Percentiles rank a stretch among this genome's conserved stretches.
Conservation (phyloP, 306 rosid species). For the Lotus japonicus region DNA sequence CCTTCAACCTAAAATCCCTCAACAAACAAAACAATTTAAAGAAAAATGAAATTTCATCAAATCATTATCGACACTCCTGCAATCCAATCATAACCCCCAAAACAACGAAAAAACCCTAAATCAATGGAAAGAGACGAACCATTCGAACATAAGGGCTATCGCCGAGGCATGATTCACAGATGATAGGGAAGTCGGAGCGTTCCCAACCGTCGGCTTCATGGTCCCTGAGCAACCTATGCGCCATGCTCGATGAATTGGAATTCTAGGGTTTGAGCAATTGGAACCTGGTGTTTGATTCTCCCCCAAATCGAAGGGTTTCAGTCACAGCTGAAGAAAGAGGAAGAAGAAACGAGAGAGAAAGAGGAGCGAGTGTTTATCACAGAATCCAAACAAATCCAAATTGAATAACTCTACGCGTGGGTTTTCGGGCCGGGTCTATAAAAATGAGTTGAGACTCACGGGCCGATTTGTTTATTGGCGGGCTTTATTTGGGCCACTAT, state of each 20-base stretch:
- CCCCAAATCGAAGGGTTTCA: neutral
- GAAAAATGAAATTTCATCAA: too few species aligned
- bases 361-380: too few species aligned
- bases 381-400: too few species aligned
- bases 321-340: neutral
- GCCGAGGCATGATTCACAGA: conserved; percentile 57
- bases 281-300: too few species aligned
- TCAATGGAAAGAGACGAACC: conserved; percentile 16
- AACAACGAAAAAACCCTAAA: neutral
- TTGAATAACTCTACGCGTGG: too few species aligned
- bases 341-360: too few species aligned
- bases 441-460: too few species aligned
- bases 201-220: conserved; percentile 66
- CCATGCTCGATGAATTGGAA: conserved; percentile 23
- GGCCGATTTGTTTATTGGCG: too few species aligned
- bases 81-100: neutral
- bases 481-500: too few species aligned
- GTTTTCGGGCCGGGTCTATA: too few species aligned
- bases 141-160: conserved; percentile 52
- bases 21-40: neutral
- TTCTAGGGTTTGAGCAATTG: neutral
- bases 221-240: conserved; percentile 48
- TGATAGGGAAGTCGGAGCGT: conserved; percentile 55
- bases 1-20: neutral
- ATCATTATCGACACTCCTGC: too few species aligned